A percentile compares a stretch with the other conserved stretches of the same genome.
Evolutionary conservation across 2,329 filamentous ascomycete species (phyloP).

Genomic region (Chalaropsis thielavioides): DNA sequence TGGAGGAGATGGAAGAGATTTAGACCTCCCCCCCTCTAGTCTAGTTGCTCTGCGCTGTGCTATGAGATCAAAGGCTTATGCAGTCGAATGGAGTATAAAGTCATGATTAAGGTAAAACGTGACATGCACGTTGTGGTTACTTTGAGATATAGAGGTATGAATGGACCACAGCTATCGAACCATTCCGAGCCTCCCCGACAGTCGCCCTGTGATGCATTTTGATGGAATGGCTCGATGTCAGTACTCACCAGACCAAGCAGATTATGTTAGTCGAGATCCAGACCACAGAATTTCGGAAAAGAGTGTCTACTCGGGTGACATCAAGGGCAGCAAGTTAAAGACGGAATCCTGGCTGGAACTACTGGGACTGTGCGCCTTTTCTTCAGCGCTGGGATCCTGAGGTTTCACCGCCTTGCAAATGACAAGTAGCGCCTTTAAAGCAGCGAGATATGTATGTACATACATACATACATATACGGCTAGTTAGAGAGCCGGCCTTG

Average conservation of each 20-base stretch:
- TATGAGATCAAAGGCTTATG: background rate
- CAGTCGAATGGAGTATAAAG: background rate
- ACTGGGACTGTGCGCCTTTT: background rate
- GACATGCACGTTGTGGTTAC: background rate
- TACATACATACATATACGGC: too few species aligned
- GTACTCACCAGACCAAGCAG: background rate
- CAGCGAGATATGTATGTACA: too few species aligned
- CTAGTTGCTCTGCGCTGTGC: background rate
- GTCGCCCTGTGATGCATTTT: background rate
- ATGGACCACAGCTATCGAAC: background rate
- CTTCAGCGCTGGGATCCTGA: background rate
- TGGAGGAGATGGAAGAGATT: constrained; percentile 67
- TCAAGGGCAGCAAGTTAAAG: constrained; percentile 18
- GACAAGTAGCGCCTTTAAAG: background rate
- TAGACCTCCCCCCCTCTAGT: constrained; percentile 22
- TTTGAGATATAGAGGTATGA: background rate
- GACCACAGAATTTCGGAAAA: background rate
- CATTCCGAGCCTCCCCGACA: background rate
- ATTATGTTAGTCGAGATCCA: background rate
- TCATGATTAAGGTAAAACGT: background rate
- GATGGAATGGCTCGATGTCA: background rate
- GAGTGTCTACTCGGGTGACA: background rate
- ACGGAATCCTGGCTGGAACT: constrained; percentile 6
- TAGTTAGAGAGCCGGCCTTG: too few species aligned
- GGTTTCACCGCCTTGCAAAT: background rate